Evolutionary conservation across 202 grass and related monocot genomes (phyloP).

Genomic region (Zizania palustris): DNA sequence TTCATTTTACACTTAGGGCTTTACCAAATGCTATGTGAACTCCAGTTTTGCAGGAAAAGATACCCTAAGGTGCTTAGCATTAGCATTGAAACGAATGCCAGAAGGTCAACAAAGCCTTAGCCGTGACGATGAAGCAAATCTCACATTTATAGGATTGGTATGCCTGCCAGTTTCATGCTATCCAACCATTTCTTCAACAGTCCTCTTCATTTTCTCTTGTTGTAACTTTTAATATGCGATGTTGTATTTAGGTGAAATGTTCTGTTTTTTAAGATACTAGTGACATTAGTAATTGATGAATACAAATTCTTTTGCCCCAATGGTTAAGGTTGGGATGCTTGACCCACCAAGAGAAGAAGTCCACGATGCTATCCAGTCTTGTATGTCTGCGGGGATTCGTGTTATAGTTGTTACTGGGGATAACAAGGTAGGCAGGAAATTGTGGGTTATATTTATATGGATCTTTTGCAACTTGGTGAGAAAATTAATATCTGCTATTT

Average conservation of each 20-base stretch:
- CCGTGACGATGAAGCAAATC: conserved; percentile 78
- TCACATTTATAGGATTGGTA: conserved; percentile 99
- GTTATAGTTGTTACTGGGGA: conserved; percentile 99
- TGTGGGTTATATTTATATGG: conserved; percentile 26
- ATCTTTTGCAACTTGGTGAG: conserved; percentile 43
- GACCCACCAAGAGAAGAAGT: conserved; percentile 99
- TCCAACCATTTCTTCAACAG: conserved; percentile 11
- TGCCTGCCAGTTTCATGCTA: conserved; percentile 28
- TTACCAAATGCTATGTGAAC: conserved; percentile 42
- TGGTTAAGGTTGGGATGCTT: conserved; percentile 88
- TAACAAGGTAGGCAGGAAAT: conserved; percentile 82
- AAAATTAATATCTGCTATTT: conserved; percentile 47
- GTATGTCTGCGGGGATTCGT: conserved; percentile 97
- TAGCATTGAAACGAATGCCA: conserved; percentile 94
- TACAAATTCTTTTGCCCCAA: conserved; percentile 39
- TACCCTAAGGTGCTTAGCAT: conserved; percentile 85
- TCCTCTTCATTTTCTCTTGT: conserved; percentile 16
- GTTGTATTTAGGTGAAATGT: conserved; percentile 21
- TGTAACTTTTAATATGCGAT: conserved; percentile 9
- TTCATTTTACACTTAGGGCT: neutral
- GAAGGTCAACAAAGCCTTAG: conserved; percentile 81
- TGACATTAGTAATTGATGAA: conserved; percentile 35
- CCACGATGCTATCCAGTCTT: conserved; percentile 76
- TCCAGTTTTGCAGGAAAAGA: conserved; percentile 97
- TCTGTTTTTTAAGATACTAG: conserved; percentile 33